Conservation (phyloP, 345 rosid species). For the Durio zibethinus region DNA sequence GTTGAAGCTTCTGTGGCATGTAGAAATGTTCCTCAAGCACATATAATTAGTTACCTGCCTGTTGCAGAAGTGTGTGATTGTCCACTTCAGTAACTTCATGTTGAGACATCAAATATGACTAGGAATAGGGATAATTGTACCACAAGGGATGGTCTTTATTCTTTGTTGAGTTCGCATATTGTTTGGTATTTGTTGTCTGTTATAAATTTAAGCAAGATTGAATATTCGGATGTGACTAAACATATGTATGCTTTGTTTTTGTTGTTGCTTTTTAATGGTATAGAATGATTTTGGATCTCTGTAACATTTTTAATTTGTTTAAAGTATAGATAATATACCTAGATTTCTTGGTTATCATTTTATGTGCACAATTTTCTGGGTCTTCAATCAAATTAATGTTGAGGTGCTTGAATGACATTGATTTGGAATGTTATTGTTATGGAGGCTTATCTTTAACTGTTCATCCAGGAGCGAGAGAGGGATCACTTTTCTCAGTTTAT, state of each 20-base stretch:
- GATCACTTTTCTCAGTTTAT: slow-evolving; percentile 97
- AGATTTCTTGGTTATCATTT: not conserved
- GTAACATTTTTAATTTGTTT: not conserved
- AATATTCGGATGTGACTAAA: not conserved
- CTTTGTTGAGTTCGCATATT: not conserved
- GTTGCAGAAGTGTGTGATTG: not conserved
- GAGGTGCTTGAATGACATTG: not conserved
- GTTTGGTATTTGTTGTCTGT: not conserved
- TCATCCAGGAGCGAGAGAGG: slow-evolving; percentile 79
- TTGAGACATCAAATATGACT: not conserved
- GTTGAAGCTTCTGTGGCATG: not conserved
- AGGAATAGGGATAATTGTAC: not conserved
- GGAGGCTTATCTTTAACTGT: slow-evolving; percentile 7
- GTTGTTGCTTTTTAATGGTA: not conserved
- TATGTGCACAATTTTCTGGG: not conserved
- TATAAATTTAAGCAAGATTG: not conserved
- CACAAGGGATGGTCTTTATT: not conserved
- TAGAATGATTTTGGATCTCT: not conserved
- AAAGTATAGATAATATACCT: not conserved
- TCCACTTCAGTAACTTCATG: not conserved
- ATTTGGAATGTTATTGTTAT: not conserved
- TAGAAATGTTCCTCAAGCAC: not conserved
- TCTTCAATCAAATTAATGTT: not conserved
- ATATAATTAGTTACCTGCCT: not conserved
- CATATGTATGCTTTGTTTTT: not conserved